phyloP scores from a whole-genome alignment of 192 early-diverging fungal species.

The Linderina pennispora region DNA sequence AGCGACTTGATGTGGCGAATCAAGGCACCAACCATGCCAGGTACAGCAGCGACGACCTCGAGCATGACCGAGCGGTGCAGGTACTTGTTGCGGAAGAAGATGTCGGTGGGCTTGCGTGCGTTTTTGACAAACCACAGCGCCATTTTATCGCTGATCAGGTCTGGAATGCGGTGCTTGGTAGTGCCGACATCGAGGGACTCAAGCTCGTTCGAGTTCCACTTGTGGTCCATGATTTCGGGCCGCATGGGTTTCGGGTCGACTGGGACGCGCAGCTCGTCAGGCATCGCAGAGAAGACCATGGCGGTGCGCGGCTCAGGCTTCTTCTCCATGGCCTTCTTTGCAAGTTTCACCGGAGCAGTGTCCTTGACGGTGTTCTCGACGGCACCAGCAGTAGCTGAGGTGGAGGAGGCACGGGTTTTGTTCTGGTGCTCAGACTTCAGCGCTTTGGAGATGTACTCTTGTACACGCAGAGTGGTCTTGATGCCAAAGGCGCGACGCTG shows the following conservation, averaged over 20 bases:
- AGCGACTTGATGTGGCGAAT: slow-evolving; percentile 74
- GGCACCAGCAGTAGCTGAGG: too few species aligned
- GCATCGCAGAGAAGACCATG: slow-evolving; percentile 28
- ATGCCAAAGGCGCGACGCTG: slow-evolving; percentile 34
- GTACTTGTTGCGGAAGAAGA: slow-evolving; percentile 70
- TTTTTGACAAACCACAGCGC: slow-evolving; percentile 59
- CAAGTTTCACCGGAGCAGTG: slow-evolving; percentile 19
- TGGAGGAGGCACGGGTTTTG: too few species aligned
- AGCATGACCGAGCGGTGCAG: slow-evolving; percentile 74
- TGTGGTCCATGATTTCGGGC: slow-evolving; percentile 50
- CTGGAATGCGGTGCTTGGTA: slow-evolving; percentile 58
- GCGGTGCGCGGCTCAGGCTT: slow-evolving; percentile 14
- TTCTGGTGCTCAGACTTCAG: slow-evolving; percentile 8
- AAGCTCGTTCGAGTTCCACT: slow-evolving; percentile 50
- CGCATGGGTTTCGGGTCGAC: slow-evolving; percentile 53
- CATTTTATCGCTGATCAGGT: slow-evolving; percentile 51
- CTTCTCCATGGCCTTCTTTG: neutral
- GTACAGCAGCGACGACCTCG: slow-evolving; percentile 70
- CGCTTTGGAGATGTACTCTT: slow-evolving; percentile 32
- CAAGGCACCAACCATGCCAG: slow-evolving; percentile 86
- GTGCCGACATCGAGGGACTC: slow-evolving; percentile 57
- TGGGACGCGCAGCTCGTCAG: slow-evolving; percentile 32
- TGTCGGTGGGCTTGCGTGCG: slow-evolving; percentile 58
- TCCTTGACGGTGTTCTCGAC: slow-evolving; percentile 6
- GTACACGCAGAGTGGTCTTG: slow-evolving; percentile 39